Conservation (phyloP, 2,329 filamentous ascomycete species). For the Exophiala bonariae region DNA sequence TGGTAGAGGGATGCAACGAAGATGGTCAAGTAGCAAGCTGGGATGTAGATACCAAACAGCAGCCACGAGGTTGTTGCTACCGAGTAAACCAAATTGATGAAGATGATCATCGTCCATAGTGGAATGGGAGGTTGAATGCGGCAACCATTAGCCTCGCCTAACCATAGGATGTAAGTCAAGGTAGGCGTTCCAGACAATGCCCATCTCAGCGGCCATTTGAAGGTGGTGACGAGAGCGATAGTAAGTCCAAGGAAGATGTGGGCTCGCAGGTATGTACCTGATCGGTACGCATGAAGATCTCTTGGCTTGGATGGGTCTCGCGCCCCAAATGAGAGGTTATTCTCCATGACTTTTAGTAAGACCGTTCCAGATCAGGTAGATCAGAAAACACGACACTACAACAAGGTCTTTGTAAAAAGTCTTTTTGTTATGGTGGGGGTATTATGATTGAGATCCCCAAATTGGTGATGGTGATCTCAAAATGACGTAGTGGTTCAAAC, state of each 20-base stretch:
- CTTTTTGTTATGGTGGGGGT: no score
- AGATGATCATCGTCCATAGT: constrained; percentile 49
- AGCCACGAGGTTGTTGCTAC: constrained; percentile 55
- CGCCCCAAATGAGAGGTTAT: no score
- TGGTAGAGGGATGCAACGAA: constrained; percentile 48
- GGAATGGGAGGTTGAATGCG: constrained; percentile 47
- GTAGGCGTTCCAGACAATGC: constrained; percentile 43
- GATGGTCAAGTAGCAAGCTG: constrained; percentile 43
- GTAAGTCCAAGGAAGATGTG: constrained; percentile 1
- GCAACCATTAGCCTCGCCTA: constrained; percentile 34
- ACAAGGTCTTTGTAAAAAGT: no score
- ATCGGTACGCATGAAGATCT: not conserved
- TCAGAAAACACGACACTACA: no score
- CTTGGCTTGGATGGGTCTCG: constrained; percentile 10
- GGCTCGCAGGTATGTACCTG: not conserved
- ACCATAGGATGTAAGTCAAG: constrained; percentile 36
- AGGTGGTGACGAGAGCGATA: constrained; percentile 24
- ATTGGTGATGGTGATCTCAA: no score
- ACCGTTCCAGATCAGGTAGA: no score
- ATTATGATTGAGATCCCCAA: no score
- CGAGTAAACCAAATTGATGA: constrained; percentile 48
- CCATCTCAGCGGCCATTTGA: constrained; percentile 37
- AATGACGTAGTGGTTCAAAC: no score
- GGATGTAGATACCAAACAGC: constrained; percentile 45
- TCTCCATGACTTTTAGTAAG: no score